Base-by-base conservation (phyloP, 2,329 filamentous ascomycete species). In the Rhynchosporium agropyri region DNA sequence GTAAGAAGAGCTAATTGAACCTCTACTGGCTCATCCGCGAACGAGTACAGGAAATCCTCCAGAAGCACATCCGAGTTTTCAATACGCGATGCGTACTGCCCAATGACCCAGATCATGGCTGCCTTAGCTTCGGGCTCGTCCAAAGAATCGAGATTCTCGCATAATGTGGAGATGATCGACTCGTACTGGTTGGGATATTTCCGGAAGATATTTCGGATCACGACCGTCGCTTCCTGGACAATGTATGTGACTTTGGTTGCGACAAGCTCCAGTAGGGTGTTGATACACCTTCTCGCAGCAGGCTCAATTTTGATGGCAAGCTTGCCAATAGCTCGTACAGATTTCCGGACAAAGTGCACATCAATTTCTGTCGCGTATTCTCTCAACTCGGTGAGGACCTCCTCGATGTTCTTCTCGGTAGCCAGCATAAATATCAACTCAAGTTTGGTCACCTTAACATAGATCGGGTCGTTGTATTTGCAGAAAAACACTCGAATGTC, bases 391-490 rank as follows among this genome's bases (percentile, higher is more conserved):
- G 93, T 96, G 68, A 99, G 78, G 0, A 99, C 95, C 74, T 98
- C 92, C 55, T 92, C 89, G 70, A 99, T 99, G 75, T 99, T 99
- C 72, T 89, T 90, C 77, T 97, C 92, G 40, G 87, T 97, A 7
- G 95, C 95, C 64, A 99, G 84, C 95, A 98, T 99, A 77, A 99
- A 99, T 69, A 99, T 98, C 70, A 99, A 84, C 78, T 99, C 95
- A 56, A 99, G 83, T 78, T 99, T 99, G 15, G 95, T 99, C 58
- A 99, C 95, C 77, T 99, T 99, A 79, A 99, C 95, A 76, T 98
- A 99, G 68, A 99, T 99, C 0, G 95, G 95, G 74, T 99, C 95
- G 76, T 99, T 99, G 79, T 99, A 99, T 82, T 99, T 99, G 86
- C 95, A 99, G 79, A 99, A 99, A 79, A 99, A 99, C 38, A 99